phyloP scores from a whole-genome alignment of 2,329 filamentous ascomycete species.

The Basipetospora chlamydospora region DNA sequence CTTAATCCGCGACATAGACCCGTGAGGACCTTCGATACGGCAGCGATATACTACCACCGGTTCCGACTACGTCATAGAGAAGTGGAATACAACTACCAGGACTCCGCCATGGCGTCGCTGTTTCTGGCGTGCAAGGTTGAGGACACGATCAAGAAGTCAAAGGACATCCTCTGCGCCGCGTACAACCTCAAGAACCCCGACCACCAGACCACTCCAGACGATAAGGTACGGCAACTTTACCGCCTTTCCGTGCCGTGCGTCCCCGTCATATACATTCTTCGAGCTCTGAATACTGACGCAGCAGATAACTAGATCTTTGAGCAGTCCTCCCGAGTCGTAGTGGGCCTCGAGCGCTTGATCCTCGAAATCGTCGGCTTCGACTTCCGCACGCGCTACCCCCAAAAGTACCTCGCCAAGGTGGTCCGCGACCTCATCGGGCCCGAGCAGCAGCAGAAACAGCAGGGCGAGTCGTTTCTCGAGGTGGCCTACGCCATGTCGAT shows the following conservation, averaged over 20 bases:
- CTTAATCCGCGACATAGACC: conserved; percentile 37
- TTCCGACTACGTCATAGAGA: conserved; percentile 80
- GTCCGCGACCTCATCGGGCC: conserved; percentile 39
- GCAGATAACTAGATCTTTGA: conserved; percentile 56
- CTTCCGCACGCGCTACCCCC: conserved; percentile 77
- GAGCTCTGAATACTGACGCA: conserved; percentile 8
- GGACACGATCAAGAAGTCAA: conserved; percentile 93
- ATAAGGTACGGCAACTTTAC: conserved; percentile 44
- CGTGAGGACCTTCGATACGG: conserved; percentile 81
- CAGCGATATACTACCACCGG: conserved; percentile 84
- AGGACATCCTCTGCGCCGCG: conserved; percentile 79
- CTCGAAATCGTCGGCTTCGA: conserved; percentile 89
- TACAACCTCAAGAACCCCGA: conserved; percentile 66
- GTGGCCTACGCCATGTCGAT: conserved; percentile 70
- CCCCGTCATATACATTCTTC: no score
- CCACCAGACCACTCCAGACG: conserved; percentile 62
- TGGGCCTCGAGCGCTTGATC: conserved; percentile 82
- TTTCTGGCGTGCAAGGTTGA: conserved; percentile 96
- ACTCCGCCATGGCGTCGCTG: conserved; percentile 75
- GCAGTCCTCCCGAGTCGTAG: conserved; percentile 60
- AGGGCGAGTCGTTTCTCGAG: conserved; percentile 43
- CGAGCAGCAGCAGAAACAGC: no score
- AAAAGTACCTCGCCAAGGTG: conserved; percentile 73
- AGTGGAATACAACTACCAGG: conserved; percentile 70
- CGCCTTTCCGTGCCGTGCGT: no score